Conservation (phyloP, 257 asterid genomes). For the Thymus mandschuricus region DNA sequence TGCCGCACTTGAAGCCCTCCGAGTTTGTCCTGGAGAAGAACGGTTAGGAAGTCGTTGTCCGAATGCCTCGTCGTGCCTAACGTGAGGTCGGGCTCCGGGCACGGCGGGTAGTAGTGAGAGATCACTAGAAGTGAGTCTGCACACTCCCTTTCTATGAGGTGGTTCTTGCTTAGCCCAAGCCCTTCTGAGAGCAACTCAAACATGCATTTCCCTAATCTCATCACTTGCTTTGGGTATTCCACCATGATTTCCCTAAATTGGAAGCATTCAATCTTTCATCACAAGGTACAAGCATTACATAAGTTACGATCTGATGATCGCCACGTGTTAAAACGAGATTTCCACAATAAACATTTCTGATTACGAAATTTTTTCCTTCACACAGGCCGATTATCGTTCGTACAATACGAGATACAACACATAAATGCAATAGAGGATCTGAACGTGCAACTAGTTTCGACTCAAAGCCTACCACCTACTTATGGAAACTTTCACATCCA, state of each 20-base stretch:
- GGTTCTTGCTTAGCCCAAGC: constrained; percentile 39
- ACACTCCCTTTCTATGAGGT: constrained; percentile 47
- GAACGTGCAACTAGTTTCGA: too few relatives aligned
- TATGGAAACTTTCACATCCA: too few relatives aligned
- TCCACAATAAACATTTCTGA: too few relatives aligned
- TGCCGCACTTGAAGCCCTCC: constrained; percentile 58
- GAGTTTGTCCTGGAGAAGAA: constrained; percentile 48
- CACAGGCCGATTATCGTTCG: too few relatives aligned
- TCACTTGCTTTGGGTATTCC: constrained; percentile 41
- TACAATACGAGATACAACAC: too few relatives aligned
- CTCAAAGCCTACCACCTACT: too few relatives aligned
- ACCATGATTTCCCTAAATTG: constrained; percentile 36
- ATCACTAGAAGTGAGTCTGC: constrained; percentile 31
- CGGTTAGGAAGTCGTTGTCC: constrained; percentile 44
- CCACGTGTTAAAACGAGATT: too few relatives aligned
- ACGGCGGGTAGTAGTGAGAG: constrained; percentile 54
- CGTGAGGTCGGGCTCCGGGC: constrained; percentile 59
- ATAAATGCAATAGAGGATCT: too few relatives aligned
- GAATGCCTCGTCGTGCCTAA: constrained; percentile 39
- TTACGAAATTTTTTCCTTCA: too few relatives aligned
- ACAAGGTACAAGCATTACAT: too few relatives aligned
- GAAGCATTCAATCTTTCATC: not conserved
- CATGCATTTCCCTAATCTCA: constrained; percentile 37
- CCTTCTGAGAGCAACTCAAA: constrained; percentile 47
- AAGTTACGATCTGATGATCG: too few relatives aligned